A percentile compares a stretch with the other conserved stretches of the same genome.
Evolutionary conservation across 305 asterid species (phyloP).

Genomic region (Fraxinus dipetala): DNA sequence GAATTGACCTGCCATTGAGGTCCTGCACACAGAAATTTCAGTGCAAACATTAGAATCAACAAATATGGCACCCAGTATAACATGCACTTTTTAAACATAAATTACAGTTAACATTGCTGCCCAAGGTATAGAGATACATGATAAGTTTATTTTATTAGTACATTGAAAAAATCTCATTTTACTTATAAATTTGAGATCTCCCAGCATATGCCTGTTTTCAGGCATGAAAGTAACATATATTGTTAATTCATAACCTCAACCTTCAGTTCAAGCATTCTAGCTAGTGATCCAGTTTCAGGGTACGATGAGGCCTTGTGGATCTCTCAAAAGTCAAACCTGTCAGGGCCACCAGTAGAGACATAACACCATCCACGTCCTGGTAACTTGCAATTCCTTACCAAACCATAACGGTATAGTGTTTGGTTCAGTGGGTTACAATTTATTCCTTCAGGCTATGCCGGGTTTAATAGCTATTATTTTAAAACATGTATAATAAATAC

Average conservation of each 20-base stretch:
- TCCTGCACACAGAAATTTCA: slow-evolving; percentile 31
- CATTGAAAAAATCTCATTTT: not conserved
- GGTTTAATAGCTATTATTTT: not conserved
- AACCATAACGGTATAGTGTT: not conserved
- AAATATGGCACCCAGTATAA: not conserved
- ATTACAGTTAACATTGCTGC: not conserved
- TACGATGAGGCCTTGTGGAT: not conserved
- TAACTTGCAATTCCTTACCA: not conserved
- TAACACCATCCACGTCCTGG: not conserved
- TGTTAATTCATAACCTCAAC: not conserved
- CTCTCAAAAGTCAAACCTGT: not conserved
- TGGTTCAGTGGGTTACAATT: not conserved
- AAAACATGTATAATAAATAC: not conserved
- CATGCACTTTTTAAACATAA: not conserved
- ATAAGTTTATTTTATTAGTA: not conserved
- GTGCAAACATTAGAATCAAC: not conserved
- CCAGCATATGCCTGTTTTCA: not conserved
- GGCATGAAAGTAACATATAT: not conserved
- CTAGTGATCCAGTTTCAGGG: not conserved
- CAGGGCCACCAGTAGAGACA: not conserved
- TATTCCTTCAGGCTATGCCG: not conserved
- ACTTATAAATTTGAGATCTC: not conserved
- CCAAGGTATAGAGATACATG: not conserved
- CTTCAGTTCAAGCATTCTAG: not conserved
- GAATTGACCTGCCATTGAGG: slow-evolving; percentile 42